These are phyloP conservation scores for Pseudocercospora fuligena DNA, from an alignment of 2,329 filamentous ascomycete species.

Conservation along the genomic window DNA sequence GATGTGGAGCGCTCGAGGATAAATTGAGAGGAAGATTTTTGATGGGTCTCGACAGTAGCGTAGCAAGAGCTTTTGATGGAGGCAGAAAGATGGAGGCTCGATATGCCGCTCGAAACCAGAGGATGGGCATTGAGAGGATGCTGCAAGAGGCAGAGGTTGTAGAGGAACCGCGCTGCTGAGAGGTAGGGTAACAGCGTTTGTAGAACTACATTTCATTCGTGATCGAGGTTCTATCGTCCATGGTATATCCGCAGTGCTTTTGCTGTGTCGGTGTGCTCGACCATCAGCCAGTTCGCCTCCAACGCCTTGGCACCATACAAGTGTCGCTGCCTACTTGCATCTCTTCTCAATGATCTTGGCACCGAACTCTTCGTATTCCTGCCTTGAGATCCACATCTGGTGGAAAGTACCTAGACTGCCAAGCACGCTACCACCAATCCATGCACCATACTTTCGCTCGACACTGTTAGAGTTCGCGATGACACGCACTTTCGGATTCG, in stretches of 20 bases:
- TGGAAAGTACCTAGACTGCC: slow-evolving; percentile 96
- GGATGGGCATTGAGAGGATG: no score
- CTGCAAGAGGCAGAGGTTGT: no score
- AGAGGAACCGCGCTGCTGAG: background rate
- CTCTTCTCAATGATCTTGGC: slow-evolving; percentile 90
- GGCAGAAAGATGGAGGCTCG: no score
- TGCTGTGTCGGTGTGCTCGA: background rate
- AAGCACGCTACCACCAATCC: slow-evolving; percentile 96
- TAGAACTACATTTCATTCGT: background rate
- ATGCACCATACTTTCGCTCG: slow-evolving; percentile 89
- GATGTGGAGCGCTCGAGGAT: no score
- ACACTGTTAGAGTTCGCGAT: slow-evolving; percentile 84
- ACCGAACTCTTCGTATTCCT: slow-evolving; percentile 97
- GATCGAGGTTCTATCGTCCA: background rate
- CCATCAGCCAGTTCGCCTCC: background rate
- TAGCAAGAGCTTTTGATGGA: no score
- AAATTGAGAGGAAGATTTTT: no score
- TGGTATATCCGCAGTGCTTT: slow-evolving; percentile 1
- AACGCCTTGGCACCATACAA: background rate
- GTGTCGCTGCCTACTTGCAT: slow-evolving; percentile 69
- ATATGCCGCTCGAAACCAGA: no score
- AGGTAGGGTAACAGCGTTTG: background rate
- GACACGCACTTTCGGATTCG: slow-evolving; percentile 83
- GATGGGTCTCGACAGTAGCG: no score
- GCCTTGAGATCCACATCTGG: slow-evolving; percentile 98